These are phyloP conservation scores for Trichoderma koningii DNA, from an alignment of 2,329 filamentous ascomycete species.

Conservation along the genomic window DNA sequence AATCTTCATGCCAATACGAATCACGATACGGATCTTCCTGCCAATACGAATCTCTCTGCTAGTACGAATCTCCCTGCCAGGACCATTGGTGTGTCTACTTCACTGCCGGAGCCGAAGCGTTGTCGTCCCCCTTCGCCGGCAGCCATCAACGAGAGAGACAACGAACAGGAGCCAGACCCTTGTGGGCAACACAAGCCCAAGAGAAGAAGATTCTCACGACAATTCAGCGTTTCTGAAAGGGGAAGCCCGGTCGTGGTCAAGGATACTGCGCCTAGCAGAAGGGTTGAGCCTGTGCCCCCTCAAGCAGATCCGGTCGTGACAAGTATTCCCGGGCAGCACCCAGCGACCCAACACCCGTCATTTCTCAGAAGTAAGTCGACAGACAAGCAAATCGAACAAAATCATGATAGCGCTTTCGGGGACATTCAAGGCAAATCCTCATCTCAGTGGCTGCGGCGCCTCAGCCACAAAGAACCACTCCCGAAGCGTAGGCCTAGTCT, in stretches of 20 bases:
- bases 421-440: neutral
- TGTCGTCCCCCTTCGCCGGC: too few relatives aligned
- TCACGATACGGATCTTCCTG: too few relatives aligned
- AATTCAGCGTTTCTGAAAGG: slow-evolving; percentile 35
- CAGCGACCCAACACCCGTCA: neutral
- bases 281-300: too few relatives aligned
- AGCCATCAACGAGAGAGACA: neutral
- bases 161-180: neutral
- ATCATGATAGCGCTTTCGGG: neutral
- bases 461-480: neutral
- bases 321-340: neutral
- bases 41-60: neutral
- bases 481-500: neutral
- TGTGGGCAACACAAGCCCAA: neutral
- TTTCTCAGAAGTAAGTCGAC: neutral
- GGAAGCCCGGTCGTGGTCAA: slow-evolving; percentile 33
- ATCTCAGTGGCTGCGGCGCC: neutral
- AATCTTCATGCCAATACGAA: too few relatives aligned
- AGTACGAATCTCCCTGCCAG: neutral
- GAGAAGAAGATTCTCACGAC: slow-evolving; percentile 3
- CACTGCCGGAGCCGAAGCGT: neutral
- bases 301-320: neutral
- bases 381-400: neutral
- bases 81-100: neutral
- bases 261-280: neutral